A percentile compares a stretch with the other conserved stretches of the same genome.
phyloP scores from a whole-genome alignment of 768 basidiomycete species.

The Clavulina sp. region DNA sequence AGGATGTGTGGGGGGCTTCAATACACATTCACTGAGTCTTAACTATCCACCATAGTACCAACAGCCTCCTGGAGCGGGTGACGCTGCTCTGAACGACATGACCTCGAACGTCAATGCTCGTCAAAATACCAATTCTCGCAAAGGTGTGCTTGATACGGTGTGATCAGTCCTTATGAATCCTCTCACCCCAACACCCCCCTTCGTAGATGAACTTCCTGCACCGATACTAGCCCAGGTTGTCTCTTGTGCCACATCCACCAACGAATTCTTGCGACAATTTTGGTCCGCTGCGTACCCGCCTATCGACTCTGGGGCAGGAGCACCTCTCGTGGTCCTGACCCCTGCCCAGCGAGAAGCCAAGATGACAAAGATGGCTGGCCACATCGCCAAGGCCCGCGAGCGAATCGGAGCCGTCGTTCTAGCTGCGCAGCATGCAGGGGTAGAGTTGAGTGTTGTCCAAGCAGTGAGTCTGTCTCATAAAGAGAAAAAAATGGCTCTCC shows the following conservation, averaged over 20 bases:
- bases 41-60: no score
- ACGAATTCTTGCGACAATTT: conserved; percentile 92
- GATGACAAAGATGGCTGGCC: conserved; percentile 74
- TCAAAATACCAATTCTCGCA: conserved; percentile 44
- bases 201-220: conserved; percentile 71
- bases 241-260: conserved; percentile 81
- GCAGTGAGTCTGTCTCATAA: conserved; percentile 32
- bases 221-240: conserved; percentile 66
- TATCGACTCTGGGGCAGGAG: not conserved
- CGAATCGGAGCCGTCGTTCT: conserved; percentile 67
- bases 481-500: no score
- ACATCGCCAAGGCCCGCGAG: conserved; percentile 60
- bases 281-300: conserved; percentile 81
- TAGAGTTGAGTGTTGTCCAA: conserved; percentile 45
- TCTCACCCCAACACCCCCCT: not conserved
- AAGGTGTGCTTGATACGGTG: conserved; percentile 29
- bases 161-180: not conserved
- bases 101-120: conserved; percentile 63
- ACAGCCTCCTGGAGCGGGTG: conserved; percentile 31
- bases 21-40: no score
- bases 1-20: no score
- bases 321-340: conserved; percentile 36
- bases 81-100: conserved; percentile 54
- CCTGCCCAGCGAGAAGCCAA: conserved; percentile 58
- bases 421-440: conserved; percentile 37